Conservation (phyloP, 1,284 basidiomycete genomes). For the Chalciporus sp. region DNA sequence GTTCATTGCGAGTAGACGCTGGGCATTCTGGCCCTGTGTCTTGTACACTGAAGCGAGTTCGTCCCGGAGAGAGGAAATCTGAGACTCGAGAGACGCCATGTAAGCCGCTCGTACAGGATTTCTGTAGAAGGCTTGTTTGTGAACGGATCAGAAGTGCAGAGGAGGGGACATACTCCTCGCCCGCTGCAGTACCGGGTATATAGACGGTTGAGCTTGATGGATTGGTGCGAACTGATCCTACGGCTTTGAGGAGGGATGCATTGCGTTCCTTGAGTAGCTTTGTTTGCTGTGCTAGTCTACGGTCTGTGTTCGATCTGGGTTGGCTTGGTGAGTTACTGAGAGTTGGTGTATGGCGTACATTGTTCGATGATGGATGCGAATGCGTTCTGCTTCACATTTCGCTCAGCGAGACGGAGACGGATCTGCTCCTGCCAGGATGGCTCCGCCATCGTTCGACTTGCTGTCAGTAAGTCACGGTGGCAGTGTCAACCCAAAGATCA, state of each 20-base stretch:
- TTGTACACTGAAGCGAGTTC: slow-evolving; percentile 95
- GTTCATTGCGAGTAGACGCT: slow-evolving; percentile 88
- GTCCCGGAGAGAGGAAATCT: slow-evolving; percentile 87
- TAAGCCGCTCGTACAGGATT: slow-evolving; percentile 87
- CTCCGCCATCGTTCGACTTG: slow-evolving; percentile 60
- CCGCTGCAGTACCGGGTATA: slow-evolving; percentile 54
- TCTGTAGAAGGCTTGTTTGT: slow-evolving; percentile 37
- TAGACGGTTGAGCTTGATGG: slow-evolving; percentile 64
- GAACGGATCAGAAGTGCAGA: slow-evolving; percentile 13
- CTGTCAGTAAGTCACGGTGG: background rate
- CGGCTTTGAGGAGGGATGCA: slow-evolving; percentile 78
- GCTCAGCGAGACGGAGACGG: slow-evolving; percentile 75
- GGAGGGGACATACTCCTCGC: slow-evolving; percentile 64
- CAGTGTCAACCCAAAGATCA: too few species aligned
- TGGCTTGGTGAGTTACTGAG: slow-evolving; percentile 11
- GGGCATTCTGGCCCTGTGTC: slow-evolving; percentile 94
- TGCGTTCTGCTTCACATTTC: slow-evolving; percentile 74
- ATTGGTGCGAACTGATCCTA: slow-evolving; percentile 68
- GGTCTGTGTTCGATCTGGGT: slow-evolving; percentile 56
- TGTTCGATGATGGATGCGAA: slow-evolving; percentile 86
- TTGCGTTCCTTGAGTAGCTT: slow-evolving; percentile 89
- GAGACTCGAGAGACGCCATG: slow-evolving; percentile 88
- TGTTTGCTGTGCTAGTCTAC: slow-evolving; percentile 86
- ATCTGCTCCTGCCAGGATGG: slow-evolving; percentile 81
- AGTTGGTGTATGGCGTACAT: slow-evolving; percentile 54